Conservation (phyloP, 164 flowering plant species). For the Magnolia kwangsiensis region DNA sequence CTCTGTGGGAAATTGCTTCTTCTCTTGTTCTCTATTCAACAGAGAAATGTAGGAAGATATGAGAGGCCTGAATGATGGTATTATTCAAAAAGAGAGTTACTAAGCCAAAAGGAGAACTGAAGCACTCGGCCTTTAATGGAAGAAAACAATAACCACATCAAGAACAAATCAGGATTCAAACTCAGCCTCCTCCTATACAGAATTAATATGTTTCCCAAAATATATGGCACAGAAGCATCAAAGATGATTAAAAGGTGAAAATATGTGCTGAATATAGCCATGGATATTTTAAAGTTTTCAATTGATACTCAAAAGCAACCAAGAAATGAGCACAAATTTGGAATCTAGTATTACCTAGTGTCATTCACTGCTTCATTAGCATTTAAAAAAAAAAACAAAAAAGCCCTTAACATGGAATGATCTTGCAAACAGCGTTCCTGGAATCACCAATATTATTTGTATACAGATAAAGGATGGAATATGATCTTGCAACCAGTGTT, state of each 20-base stretch:
- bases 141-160: background rate
- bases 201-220: background rate
- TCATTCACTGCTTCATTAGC: too few relatives aligned
- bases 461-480: too few relatives aligned
- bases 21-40: constrained; percentile 32
- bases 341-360: too few relatives aligned
- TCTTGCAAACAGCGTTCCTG: too few relatives aligned
- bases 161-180: background rate
- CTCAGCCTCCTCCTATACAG: background rate
- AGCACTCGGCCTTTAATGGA: background rate
- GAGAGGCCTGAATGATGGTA: background rate
- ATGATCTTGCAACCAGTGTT: too few relatives aligned
- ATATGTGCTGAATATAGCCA: too few relatives aligned
- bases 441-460: too few relatives aligned
- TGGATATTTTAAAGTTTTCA: too few relatives aligned
- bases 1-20: constrained; percentile 60
- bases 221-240: background rate
- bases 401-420: too few relatives aligned
- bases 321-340: too few relatives aligned
- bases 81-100: background rate
- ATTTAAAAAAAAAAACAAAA: too few relatives aligned
- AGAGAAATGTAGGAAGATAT: background rate
- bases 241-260: background rate
- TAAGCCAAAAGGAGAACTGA: background rate
- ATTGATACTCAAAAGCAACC: too few relatives aligned